Percentiles rank a stretch among this genome's conserved stretches.
Conservation (phyloP, 1,284 basidiomycete species). For the Trichosporon coremiiforme region DNA sequence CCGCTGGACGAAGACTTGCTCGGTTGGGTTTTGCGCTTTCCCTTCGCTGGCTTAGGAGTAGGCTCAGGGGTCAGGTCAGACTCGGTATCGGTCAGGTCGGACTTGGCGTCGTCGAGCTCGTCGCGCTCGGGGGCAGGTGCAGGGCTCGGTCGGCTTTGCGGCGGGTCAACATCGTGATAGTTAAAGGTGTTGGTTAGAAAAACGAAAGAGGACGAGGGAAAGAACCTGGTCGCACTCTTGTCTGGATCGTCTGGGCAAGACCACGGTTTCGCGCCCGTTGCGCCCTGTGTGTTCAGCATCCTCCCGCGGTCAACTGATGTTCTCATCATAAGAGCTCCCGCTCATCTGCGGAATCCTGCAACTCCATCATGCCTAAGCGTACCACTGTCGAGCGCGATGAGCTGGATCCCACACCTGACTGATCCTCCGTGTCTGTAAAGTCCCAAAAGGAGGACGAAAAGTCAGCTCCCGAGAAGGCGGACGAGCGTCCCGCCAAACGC, state of each 20-base stretch:
- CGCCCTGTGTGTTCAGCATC: not conserved
- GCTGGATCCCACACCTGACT: too few relatives aligned
- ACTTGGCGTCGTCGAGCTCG: not conserved
- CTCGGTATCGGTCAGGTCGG: not conserved
- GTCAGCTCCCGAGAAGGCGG: not conserved
- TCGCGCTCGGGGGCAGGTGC: not conserved
- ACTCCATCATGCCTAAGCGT: too few relatives aligned
- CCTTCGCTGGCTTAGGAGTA: not conserved
- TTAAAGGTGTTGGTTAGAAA: not conserved
- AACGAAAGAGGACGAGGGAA: not conserved
- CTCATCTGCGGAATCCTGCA: too few relatives aligned
- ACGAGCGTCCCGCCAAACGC: not conserved
- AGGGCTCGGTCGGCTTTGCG: not conserved
- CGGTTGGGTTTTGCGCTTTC: not conserved
- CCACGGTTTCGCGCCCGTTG: not conserved
- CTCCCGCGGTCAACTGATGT: too few relatives aligned
- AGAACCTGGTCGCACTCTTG: not conserved
- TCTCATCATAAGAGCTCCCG: too few relatives aligned
- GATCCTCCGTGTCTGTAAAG: not conserved
- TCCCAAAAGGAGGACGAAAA: not conserved
- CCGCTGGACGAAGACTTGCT: too few relatives aligned
- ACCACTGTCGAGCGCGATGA: too few relatives aligned
- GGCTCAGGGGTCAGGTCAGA: not conserved
- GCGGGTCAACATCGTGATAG: not conserved
- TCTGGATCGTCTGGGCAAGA: not conserved